Evolutionary conservation across 129 eudicot genomes (phyloP), one percentile per base, ranked within the genome.

Genomic region (Ambrosia artemisiifolia): DNA sequence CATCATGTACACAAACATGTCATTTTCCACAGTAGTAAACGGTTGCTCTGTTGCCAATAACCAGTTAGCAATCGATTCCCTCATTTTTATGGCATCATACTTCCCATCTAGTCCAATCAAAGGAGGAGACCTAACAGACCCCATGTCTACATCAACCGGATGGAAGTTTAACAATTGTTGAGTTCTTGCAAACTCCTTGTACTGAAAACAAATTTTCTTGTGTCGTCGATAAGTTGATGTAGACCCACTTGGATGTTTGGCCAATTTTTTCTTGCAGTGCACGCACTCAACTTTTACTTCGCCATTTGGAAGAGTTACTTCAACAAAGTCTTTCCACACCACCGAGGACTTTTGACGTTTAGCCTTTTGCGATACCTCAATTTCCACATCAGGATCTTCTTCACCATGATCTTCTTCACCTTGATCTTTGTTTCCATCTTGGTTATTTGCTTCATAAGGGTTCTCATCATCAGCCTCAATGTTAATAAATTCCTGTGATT

Each of bases 71-170:
- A 40, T 54, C 6, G 10, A 33, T 42, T 78, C 77, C 36, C 82
- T 63, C 72, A 71, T 64, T 32, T 53, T 71, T 2, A 2, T 42
- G 6, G 32, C 9, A 28, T 78, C 82, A 63, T 30, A 71, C 32
- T 70, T 70, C 48, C 56, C 56, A 46, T 66, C 7, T 0, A 16
- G 33, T 20, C 18, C 55, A 46, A 66, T 66, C 14, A 66, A 13
- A 13, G 32, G 28, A 24, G 36, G 71, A 43, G 35, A 56, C 3
- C 11, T 42, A 1, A 8, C 7, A 36, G 4, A 14, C 17, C 30
- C 49, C 6, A 17, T 8, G 30, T 46, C 71, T 12, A 43, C 56
- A 42, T 46, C 38, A 19, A 11, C 35, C 20, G 12, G 53, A 17
- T 47, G 71, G 19, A 66, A 66, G 20, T 66, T 66, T 5, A 17